Evolutionary conservation across 1,284 basidiomycete species (phyloP).

Genomic region (Tremellales sp.): DNA sequence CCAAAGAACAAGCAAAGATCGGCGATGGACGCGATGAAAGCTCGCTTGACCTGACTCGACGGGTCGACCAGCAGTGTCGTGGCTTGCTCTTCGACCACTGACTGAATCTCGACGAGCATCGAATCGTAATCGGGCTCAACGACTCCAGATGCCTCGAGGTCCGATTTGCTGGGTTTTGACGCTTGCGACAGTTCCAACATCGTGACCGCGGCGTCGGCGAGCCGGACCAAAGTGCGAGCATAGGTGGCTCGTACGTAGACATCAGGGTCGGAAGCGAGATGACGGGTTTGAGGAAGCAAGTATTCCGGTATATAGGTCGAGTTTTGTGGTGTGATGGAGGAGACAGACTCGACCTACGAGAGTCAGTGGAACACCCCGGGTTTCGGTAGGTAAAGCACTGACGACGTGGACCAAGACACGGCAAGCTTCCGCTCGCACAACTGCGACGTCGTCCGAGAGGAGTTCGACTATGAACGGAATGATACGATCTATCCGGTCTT

Average conservation of each 20-base stretch:
- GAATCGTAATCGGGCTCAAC: constrained; percentile 77
- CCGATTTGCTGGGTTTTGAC: constrained; percentile 63
- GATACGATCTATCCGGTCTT: constrained; percentile 91
- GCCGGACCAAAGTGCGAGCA: constrained; percentile 76
- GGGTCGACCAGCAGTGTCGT: constrained; percentile 61
- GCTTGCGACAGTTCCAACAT: constrained; percentile 86
- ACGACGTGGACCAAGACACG: constrained; percentile 81
- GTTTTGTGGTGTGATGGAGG: constrained; percentile 85
- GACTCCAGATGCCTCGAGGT: constrained; percentile 53
- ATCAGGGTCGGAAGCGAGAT: constrained; percentile 76
- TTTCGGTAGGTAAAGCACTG: not conserved
- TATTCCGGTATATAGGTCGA: constrained; percentile 84
- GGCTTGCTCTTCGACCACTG: constrained; percentile 81
- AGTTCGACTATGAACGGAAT: constrained; percentile 88
- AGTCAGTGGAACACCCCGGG: not conserved
- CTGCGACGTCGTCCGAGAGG: constrained; percentile 74
- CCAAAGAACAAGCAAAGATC: constrained; percentile 91
- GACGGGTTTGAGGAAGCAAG: constrained; percentile 82
- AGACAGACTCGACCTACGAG: constrained; percentile 66
- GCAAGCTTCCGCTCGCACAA: constrained; percentile 74
- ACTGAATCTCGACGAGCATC: constrained; percentile 77
- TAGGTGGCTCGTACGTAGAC: constrained; percentile 84
- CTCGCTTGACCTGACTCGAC: constrained; percentile 55
- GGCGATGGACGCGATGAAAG: constrained; percentile 68
- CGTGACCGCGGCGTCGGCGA: constrained; percentile 72